These are phyloP conservation scores for Picocystis salinarum DNA, from an alignment of 139 green algal species.

Conservation along the genomic window DNA sequence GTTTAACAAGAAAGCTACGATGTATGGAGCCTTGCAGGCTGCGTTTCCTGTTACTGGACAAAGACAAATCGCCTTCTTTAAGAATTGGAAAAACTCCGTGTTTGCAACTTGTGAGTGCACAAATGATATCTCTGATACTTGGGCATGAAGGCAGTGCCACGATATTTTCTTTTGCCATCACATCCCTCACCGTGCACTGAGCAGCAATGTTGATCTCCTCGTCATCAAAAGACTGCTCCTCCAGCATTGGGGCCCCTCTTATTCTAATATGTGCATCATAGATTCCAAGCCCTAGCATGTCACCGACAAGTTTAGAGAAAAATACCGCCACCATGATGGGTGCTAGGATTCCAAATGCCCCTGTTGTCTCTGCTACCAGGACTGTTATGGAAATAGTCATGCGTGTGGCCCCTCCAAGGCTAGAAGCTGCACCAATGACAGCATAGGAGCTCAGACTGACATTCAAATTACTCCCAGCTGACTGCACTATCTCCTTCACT, in stretches of 20 bases:
- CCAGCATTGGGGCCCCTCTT: slow-evolving; percentile 19
- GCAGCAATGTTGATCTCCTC: slow-evolving; percentile 28
- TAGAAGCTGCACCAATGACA: slow-evolving; percentile 30
- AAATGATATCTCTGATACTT: slow-evolving; percentile 22
- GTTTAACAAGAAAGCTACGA: not conserved
- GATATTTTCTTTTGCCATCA: too few species aligned
- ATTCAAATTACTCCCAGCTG: not conserved
- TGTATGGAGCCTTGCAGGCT: not conserved
- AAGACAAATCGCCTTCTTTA: not conserved
- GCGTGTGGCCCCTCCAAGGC: slow-evolving; percentile 39
- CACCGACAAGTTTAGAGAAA: slow-evolving; percentile 43
- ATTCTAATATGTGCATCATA: slow-evolving; percentile 50
- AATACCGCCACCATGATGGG: slow-evolving; percentile 43
- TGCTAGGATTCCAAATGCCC: slow-evolving; percentile 15
- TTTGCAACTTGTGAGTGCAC: slow-evolving; percentile 18
- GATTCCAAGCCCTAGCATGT: slow-evolving; percentile 25
- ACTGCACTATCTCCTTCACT: slow-evolving; percentile 10
- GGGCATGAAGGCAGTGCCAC: slow-evolving; percentile 27
- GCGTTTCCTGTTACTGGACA: not conserved
- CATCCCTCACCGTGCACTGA: slow-evolving; percentile 36
- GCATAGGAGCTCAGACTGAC: slow-evolving; percentile 34
- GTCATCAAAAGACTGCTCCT: slow-evolving; percentile 10
- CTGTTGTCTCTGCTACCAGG: slow-evolving; percentile 63
- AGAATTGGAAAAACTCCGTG: slow-evolving; percentile 35
- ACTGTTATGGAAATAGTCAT: slow-evolving; percentile 59